Base-by-base conservation (phyloP, 345 rosid species). In the Adansonia digitata region DNA sequence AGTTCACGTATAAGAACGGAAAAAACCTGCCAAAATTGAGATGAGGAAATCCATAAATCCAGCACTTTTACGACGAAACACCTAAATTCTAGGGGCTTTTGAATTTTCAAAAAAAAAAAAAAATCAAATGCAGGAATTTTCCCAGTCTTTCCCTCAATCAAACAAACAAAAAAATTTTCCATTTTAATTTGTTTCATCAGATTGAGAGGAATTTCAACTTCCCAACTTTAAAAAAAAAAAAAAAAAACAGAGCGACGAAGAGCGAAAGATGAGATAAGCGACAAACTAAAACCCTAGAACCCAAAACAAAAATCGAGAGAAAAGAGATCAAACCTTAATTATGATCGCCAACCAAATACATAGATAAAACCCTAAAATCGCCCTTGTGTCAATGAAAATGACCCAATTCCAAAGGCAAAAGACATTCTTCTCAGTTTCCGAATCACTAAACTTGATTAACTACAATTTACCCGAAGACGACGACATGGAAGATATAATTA, bases 291-390 rank as follows among this genome's bases (percentile, higher is more conserved):
- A 24, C 24, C 72, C 40, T 48, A 48, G 31, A 29, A 48, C 56
- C 56, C 9, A 26, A 67, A 43, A 5, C 0, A 67, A 10, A 29
- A 26, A 2, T 17, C 10, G 5, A 48, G 40, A 48, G 59, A 27
- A 48, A 29, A 69, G 72, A 52, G 72, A 69, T 69, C 72, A 42
- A 48, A 69, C 72, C 72, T 69, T 48, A 18, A 27, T 48, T 69
- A 26, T 29, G 26, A 69, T 27, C 26, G 72, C 72, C 56, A 7
- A 45, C 24, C 13, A 26, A 67, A 45, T 24, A 46, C 34, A 29
- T 9, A 29, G 40, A 69, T 9, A 48, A 69, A 68, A 45, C 57
- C 72, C 42, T 69, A 17, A 48, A 4, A 9, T 2, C 39, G 48
- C 8, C n/a, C 64, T 27, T 14, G 18, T 37, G 6, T 37, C 9